These are phyloP conservation scores for Bryoglossum gracile DNA, from an alignment of 495 filamentous ascomycete genomes.

Conservation along the genomic window DNA sequence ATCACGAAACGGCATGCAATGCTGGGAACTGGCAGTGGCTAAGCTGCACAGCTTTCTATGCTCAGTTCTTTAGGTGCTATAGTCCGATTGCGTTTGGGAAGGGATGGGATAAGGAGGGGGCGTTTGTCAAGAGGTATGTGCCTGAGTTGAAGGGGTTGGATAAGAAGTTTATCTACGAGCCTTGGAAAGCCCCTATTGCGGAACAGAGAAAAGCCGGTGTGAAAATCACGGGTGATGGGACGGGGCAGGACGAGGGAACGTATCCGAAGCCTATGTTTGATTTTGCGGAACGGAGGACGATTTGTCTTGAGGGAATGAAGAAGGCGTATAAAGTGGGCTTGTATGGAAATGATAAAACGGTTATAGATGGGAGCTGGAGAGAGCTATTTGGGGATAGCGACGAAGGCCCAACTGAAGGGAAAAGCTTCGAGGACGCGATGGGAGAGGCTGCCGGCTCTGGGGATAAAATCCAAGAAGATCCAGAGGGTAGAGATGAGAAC, in stretches of 20 bases:
- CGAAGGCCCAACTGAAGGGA: constrained; percentile 42
- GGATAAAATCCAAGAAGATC: constrained; percentile 17
- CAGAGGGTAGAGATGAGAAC: constrained; percentile 26
- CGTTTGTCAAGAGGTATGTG: constrained; percentile 51
- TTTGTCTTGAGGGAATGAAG: constrained; percentile 59
- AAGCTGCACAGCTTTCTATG: constrained; percentile 61
- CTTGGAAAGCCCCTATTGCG: constrained; percentile 56
- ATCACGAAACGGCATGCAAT: constrained; percentile 65
- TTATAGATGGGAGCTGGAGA: constrained; percentile 56
- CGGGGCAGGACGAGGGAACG: constrained; percentile 22
- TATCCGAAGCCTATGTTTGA: constrained; percentile 73
- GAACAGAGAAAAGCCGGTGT: constrained; percentile 56
- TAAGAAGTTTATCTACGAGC: constrained; percentile 67
- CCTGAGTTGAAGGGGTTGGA: constrained; percentile 53
- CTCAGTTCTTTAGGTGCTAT: constrained; percentile 60
- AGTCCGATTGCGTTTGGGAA: constrained; percentile 57
- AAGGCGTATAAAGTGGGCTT: constrained; percentile 54
- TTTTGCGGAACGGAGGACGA: constrained; percentile 47
- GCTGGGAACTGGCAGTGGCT: constrained; percentile 72
- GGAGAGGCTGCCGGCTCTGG: constrained; percentile 10
- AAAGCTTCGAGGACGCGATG: constrained; percentile 23
- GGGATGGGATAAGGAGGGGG: constrained; percentile 58
- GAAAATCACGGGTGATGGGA: constrained; percentile 17
- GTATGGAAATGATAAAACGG: constrained; percentile 49
- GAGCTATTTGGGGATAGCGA: constrained; percentile 39